phyloP scores from a whole-genome alignment of 2,329 filamentous ascomycete genomes.

The Fusarium multiceps region DNA sequence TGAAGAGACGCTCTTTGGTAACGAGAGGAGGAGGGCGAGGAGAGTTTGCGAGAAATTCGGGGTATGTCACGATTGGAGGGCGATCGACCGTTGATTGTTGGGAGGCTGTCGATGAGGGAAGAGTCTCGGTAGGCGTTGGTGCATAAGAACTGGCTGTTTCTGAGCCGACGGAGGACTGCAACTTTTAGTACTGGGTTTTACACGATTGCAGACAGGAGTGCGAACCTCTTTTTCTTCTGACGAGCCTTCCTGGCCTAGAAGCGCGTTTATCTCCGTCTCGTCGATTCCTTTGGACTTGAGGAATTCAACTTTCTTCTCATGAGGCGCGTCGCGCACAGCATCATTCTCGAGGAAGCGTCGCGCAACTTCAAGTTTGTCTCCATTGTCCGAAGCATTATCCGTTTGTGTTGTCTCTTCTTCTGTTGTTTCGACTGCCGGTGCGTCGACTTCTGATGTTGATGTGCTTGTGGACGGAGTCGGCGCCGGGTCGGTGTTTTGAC shows the following conservation, averaged over 20 bases:
- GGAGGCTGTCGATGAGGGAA: slow-evolving; percentile 37
- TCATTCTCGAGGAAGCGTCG: slow-evolving; percentile 81
- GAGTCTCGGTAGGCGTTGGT: slow-evolving; percentile 42
- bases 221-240: slow-evolving; percentile 34
- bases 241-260: slow-evolving; percentile 60
- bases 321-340: slow-evolving; percentile 73
- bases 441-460: slow-evolving; percentile 33
- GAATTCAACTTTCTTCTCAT: slow-evolving; percentile 80
- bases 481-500: slow-evolving; percentile 28
- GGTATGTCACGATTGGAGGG: slow-evolving; percentile 74
- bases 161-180: neutral
- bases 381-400: neutral
- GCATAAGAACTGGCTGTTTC: slow-evolving; percentile 21
- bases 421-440: slow-evolving; percentile 9
- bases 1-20: slow-evolving; percentile 68
- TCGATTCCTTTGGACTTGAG: slow-evolving; percentile 80
- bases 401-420: slow-evolving; percentile 13
- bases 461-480: slow-evolving; percentile 34
- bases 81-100: slow-evolving; percentile 53
- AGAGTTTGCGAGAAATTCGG: slow-evolving; percentile 73
- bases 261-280: slow-evolving; percentile 72
- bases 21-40: slow-evolving; percentile 69
- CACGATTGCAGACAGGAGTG: neutral
- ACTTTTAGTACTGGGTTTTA: neutral
- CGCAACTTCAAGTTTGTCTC: slow-evolving; percentile 69